Evolutionary conservation across 2,329 filamentous ascomycete species (phyloP).

Genomic region (Cercospora janseana): DNA sequence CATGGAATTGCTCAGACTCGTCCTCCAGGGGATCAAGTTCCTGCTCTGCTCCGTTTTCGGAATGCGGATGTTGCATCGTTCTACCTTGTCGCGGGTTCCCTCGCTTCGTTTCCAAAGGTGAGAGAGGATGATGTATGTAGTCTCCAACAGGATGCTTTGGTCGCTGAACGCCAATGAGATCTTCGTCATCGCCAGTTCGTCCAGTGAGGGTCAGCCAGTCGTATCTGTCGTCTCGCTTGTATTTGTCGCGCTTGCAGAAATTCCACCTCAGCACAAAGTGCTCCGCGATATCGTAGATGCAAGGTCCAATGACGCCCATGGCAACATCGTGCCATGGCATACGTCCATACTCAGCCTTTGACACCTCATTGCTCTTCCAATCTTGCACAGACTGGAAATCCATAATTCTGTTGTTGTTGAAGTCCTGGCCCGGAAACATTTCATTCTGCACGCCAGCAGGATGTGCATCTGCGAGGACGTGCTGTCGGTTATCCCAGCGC

Average conservation of each 20-base stretch:
- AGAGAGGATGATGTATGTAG: conserved; percentile 77
- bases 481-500: conserved; percentile 85
- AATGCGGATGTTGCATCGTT: conserved; percentile 27
- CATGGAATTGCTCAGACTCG: conserved; percentile 31
- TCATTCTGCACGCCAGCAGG: conserved; percentile 78
- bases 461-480: conserved; percentile 82
- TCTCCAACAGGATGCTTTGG: conserved; percentile 86
- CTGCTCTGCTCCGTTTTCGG: conserved; percentile 15
- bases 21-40: conserved; percentile 15
- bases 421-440: conserved; percentile 93
- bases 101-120: conserved; percentile 65
- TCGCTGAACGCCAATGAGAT: conserved; percentile 81
- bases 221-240: conserved; percentile 80
- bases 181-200: conserved; percentile 73
- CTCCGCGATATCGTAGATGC: conserved; percentile 90
- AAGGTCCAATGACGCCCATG: conserved; percentile 86
- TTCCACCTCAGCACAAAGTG: conserved; percentile 96
- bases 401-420: conserved; percentile 96
- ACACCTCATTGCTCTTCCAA: conserved; percentile 90
- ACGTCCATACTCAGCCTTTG: conserved; percentile 84
- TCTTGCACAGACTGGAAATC: conserved; percentile 89
- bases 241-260: conserved; percentile 95
- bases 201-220: conserved; percentile 83
- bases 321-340: conserved; percentile 99
- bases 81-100: conserved; percentile 44